Percentiles rank a stretch among this genome's conserved stretches.
These are phyloP conservation scores for Naganishia vaughanmartiniae DNA, from an alignment of 768 basidiomycete genomes.

Conservation along the genomic window DNA sequence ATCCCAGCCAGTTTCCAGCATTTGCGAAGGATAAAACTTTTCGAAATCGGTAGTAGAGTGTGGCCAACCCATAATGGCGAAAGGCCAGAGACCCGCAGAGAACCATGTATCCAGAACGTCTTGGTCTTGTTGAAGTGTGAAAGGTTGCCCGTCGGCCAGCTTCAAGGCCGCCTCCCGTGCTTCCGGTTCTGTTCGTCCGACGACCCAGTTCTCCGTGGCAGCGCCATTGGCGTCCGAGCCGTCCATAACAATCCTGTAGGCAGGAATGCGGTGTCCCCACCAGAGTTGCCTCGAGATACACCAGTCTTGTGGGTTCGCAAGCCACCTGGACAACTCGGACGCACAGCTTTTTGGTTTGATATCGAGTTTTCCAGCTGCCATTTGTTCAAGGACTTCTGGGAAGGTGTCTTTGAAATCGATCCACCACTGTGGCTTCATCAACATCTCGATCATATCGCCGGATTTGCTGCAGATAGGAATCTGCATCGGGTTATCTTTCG, in stretches of 20 bases:
- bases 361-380: constrained; percentile 75
- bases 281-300: constrained; percentile 97
- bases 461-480: constrained; percentile 97
- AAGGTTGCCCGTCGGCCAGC: constrained; percentile 63
- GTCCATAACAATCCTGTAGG: constrained; percentile 84
- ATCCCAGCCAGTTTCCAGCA: constrained; percentile 98
- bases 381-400: constrained; percentile 86
- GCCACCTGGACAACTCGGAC: constrained; percentile 93
- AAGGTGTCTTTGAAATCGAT: constrained; percentile 87
- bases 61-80: constrained; percentile 97
- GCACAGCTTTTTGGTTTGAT: constrained; percentile 84
- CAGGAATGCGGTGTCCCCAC: constrained; percentile 98
- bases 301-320: constrained; percentile 95
- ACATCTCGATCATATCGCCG: constrained; percentile 90
- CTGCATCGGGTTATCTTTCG: constrained; percentile 95
- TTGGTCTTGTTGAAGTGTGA: constrained; percentile 83
- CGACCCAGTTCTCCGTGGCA: constrained; percentile 84
- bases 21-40: constrained; percentile 79
- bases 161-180: constrained; percentile 68
- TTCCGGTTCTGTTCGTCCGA: constrained; percentile 80
- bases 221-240: constrained; percentile 65
- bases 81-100: constrained; percentile 95
- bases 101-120: constrained; percentile 99
- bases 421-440: constrained; percentile 99
- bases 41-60: constrained; percentile 79